phyloP scores from a whole-genome alignment of 805 yeast genomes.

The Ogataea pignaliae region DNA sequence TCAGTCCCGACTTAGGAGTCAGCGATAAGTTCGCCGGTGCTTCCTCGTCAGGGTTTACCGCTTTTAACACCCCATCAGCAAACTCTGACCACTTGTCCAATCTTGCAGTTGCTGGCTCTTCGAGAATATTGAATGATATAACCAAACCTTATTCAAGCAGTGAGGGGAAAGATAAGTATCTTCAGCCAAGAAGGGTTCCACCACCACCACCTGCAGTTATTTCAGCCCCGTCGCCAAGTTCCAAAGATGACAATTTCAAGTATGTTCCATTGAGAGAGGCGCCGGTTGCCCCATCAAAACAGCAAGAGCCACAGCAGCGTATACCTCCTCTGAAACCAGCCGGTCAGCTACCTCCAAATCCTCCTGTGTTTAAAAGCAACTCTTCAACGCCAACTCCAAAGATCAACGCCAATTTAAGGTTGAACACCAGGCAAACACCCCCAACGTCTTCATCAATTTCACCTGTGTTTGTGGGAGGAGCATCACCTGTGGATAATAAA shows the following conservation, averaged over 20 bases:
- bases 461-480: too few relatives aligned
- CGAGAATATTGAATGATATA: constrained; percentile 24
- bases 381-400: constrained; percentile 7
- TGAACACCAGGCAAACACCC: constrained; percentile 7
- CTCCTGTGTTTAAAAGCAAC: constrained; percentile 13
- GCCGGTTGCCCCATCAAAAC: constrained; percentile 34
- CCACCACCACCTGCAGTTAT: constrained; percentile 24
- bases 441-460: too few relatives aligned
- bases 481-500: too few relatives aligned
- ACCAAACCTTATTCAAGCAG: constrained; percentile 27
- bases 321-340: constrained; percentile 16
- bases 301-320: constrained; percentile 4
- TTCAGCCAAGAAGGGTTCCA: constrained; percentile 33
- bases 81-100: too few relatives aligned
- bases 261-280: constrained; percentile 38
- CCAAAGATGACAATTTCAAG: neutral
- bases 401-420: constrained; percentile 14
- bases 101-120: neutral
- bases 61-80: too few relatives aligned
- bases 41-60: constrained; percentile 1
- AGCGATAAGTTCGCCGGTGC: constrained; percentile 17
- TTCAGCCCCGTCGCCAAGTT: neutral
- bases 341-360: constrained; percentile 24
- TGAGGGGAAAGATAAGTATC: constrained; percentile 19
- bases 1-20: constrained; percentile 36